Conservation (phyloP, 495 filamentous ascomycete species). For the Beverwykella pulmonaria region DNA sequence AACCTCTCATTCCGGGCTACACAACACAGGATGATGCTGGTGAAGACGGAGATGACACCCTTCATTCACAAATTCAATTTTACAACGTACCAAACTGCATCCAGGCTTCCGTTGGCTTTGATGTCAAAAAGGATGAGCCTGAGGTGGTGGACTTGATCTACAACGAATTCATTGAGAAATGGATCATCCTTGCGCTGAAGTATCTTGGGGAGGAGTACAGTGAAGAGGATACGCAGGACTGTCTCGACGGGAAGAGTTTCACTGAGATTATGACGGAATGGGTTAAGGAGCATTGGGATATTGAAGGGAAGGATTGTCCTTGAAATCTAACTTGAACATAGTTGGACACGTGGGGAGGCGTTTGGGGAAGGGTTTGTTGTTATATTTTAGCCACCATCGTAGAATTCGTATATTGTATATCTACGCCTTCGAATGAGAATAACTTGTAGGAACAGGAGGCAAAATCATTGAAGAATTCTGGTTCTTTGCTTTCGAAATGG, state of each 20-base stretch:
- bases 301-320: conserved; percentile 21
- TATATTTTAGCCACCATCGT: neutral
- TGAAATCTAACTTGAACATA: neutral
- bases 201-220: conserved; percentile 66
- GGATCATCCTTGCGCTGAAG: conserved; percentile 71
- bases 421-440: neutral
- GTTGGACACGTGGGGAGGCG: too few species aligned
- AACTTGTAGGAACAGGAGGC: neutral
- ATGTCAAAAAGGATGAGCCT: conserved; percentile 53
- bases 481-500: neutral
- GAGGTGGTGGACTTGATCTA: conserved; percentile 81
- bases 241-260: conserved; percentile 67
- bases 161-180: conserved; percentile 84
- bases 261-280: conserved; percentile 75
- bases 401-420: neutral
- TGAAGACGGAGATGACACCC: conserved; percentile 85
- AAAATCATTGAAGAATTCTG: neutral
- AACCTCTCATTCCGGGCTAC: conserved; percentile 64
- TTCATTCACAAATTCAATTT: conserved; percentile 73
- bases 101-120: conserved; percentile 63
- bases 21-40: conserved; percentile 86
- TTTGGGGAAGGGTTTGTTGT: too few species aligned
- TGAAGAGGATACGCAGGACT: conserved; percentile 62
- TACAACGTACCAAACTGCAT: conserved; percentile 83
- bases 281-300: conserved; percentile 77